A percentile compares a stretch with the other conserved stretches of the same genome.
These are phyloP conservation scores for Ogataea pini DNA, from an alignment of 805 yeast genomes.

Conservation along the genomic window DNA sequence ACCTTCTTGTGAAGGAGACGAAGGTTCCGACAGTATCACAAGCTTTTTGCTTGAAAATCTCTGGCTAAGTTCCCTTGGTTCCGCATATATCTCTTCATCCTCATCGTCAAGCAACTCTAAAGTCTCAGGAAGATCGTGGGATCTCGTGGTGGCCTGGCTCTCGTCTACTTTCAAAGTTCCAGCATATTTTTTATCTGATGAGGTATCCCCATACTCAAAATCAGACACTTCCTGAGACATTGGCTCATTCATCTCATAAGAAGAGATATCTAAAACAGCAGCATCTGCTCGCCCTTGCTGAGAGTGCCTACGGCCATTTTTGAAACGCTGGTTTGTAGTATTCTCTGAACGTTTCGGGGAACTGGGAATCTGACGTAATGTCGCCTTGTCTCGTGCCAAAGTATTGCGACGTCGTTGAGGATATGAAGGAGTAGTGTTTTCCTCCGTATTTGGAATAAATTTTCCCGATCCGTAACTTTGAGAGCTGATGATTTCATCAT, in stretches of 20 bases:
- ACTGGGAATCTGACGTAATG: conserved; percentile 5
- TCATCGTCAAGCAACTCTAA: conserved; percentile 4
- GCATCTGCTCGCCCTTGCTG: not conserved
- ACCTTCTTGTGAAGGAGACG: not conserved
- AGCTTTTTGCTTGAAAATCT: not conserved
- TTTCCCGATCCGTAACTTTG: conserved; percentile 17
- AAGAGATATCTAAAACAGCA: conserved; percentile 8
- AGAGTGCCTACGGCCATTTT: not conserved
- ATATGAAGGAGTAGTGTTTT: not conserved
- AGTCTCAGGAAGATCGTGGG: conserved; percentile 11
- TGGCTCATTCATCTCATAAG: conserved; percentile 23
- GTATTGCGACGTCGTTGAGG: not conserved
- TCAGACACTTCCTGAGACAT: conserved; percentile 23
- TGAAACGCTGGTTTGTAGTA: not conserved
- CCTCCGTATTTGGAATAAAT: not conserved
- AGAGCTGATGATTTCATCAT: conserved; percentile 22
- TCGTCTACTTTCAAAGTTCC: conserved; percentile 7
- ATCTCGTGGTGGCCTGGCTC: conserved; percentile 9
- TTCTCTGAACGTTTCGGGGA: not conserved
- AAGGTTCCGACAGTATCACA: conserved; percentile 3
- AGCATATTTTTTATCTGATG: not conserved
- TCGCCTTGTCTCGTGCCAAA: conserved; percentile 1
- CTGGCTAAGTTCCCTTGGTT: not conserved
- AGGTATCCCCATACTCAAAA: conserved; percentile 16
- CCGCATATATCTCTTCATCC: conserved; percentile 2